phyloP scores from a whole-genome alignment of 2,329 filamentous ascomycete genomes.

The Nemania diffusa region DNA sequence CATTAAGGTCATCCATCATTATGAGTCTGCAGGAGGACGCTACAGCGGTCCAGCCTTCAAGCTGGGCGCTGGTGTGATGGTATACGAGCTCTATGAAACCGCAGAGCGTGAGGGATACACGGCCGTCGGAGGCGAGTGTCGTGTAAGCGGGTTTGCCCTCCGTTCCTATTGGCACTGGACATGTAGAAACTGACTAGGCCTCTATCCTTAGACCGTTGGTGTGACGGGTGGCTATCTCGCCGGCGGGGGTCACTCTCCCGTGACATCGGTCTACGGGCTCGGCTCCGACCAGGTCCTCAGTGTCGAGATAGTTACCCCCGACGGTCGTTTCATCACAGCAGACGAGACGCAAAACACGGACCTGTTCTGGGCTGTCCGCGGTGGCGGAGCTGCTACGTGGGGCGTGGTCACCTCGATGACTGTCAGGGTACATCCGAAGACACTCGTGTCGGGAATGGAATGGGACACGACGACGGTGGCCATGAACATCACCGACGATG shows the following conservation, averaged over 20 bases:
- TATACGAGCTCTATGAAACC: conserved; percentile 62
- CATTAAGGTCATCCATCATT: conserved; percentile 46
- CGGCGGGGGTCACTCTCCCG: conserved; percentile 63
- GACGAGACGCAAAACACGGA: conserved; percentile 55
- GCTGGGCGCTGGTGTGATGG: conserved; percentile 64
- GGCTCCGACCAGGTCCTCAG: conserved; percentile 60
- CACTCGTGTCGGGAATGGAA: conserved; percentile 51
- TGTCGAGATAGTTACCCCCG: conserved; percentile 58
- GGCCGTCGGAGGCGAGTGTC: conserved; percentile 64
- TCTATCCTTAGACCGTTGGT: conserved; percentile 4
- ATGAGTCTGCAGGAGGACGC: conserved; percentile 40
- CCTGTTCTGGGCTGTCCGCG: conserved; percentile 60
- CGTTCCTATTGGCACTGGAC: conserved; percentile 6
- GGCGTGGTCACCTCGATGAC: conserved; percentile 50
- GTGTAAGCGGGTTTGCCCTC: conserved; percentile 36
- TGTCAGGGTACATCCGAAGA: conserved; percentile 50
- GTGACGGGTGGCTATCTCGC: conserved; percentile 46
- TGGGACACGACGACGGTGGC: conserved; percentile 43
- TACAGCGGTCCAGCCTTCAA: conserved; percentile 63
- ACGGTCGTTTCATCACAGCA: conserved; percentile 55
- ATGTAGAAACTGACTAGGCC: conserved; percentile 6
- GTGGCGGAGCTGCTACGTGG: conserved; percentile 56
- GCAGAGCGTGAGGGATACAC: conserved; percentile 48
- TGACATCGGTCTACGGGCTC: conserved; percentile 59
- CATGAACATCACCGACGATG: conserved; percentile 38